These are phyloP conservation scores for Anisogramma anomala DNA, from an alignment of 2,329 filamentous ascomycete species.

Conservation along the genomic window DNA sequence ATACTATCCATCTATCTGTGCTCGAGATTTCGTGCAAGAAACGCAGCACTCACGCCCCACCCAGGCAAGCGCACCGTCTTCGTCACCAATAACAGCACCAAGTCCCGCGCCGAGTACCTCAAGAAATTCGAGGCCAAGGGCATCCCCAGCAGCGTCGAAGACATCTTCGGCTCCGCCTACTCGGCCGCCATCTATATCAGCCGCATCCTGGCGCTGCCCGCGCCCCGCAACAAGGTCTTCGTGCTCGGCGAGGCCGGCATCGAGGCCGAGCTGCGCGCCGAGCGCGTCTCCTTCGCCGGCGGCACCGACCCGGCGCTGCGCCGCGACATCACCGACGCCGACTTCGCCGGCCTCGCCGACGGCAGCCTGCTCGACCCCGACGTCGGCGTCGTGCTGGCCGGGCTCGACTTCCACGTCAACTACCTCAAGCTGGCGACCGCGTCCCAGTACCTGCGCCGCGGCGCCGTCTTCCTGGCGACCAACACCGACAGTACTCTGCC, in stretches of 20 bases:
- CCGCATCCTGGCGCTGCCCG: conserved; percentile 70
- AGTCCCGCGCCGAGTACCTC: conserved; percentile 83
- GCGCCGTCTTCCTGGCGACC: conserved; percentile 81
- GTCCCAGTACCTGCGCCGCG: conserved; percentile 72
- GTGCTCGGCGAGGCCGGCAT: conserved; percentile 86
- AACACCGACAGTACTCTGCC: conserved; percentile 89
- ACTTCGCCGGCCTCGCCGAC: conserved; percentile 69
- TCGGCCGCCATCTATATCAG: conserved; percentile 92
- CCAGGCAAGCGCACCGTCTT: conserved; percentile 86
- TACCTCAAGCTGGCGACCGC: conserved; percentile 83
- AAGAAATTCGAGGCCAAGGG: conserved; percentile 77
- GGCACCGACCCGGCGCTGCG: conserved; percentile 72
- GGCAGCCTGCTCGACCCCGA: conserved; percentile 69
- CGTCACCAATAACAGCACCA: conserved; percentile 98
- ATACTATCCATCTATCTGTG: too few relatives aligned
- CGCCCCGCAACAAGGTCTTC: conserved; percentile 83
- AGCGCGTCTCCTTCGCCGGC: conserved; percentile 70
- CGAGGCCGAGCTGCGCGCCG: conserved; percentile 72
- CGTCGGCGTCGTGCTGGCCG: conserved; percentile 79
- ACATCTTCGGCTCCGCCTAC: conserved; percentile 94
- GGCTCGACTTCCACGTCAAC: conserved; percentile 88
- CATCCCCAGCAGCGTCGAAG: conserved; percentile 70
- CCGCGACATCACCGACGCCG: conserved; percentile 66
- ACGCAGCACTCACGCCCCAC: background rate
- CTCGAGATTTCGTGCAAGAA: too few relatives aligned